Evolutionary conservation across 257 asterid species (phyloP), one percentile per base, ranked within the genome.

Genomic region (Gentiana macrophylla): DNA sequence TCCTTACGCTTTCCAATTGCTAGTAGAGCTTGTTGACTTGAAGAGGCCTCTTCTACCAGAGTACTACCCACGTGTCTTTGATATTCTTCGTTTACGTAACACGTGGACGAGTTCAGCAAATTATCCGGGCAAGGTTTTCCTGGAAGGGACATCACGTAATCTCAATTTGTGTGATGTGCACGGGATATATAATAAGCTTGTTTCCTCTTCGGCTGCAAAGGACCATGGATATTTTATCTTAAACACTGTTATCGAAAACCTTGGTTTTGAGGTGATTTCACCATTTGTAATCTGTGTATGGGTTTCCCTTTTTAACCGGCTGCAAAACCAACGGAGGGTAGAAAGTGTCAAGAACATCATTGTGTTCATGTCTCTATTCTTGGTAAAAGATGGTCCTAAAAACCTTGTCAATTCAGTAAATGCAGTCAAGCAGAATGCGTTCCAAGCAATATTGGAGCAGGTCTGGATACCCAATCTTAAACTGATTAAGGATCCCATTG

Each of bases 141-240:
- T 91, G 32, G 83, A 88, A 67, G 87, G 83, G 78, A 84, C 96
- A 74, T 69, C 95, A 84, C 78, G 86, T 84, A 67, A 87, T 68
- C 80, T 91, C 52, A 86, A 72, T 69, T 68, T 91, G 62, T 62
- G 86, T 52, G 75, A 60, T 66, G 83, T 91, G 53, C 90, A 87
- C 52, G 95, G 96, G 85, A 38, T 71, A 81, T 35, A 66, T 91
- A 59, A 59, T 86, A 49, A 75, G 62, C 70, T 91, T 49, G 74
- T 91, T 68, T 67, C 80, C 52, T 79, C 90, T 66, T 69, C 81
- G 24, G 75, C 84, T 73, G 76, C 93, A 53, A 94, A 73, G 63
- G 94, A 83, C 61, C 98, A 91, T 52, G 98, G 96, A 32, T 87
- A 87, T 79, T 84, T 80, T 69, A 91, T 91, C 86, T 92, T 91